These are phyloP conservation scores for Trichosanthes truncata DNA, from an alignment of 306 rosid genomes.

Conservation along the genomic window DNA sequence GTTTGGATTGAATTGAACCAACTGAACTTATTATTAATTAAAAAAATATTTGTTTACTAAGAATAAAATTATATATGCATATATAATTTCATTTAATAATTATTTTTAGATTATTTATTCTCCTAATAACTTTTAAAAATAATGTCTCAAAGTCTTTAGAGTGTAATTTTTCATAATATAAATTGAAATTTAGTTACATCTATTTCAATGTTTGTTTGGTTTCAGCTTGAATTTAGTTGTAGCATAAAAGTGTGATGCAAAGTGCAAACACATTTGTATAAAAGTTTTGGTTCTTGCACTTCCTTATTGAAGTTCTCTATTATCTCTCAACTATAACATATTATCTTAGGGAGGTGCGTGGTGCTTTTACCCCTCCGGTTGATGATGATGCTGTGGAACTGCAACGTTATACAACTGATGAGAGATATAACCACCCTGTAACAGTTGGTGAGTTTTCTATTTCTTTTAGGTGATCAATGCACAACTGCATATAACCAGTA, in stretches of 20 bases:
- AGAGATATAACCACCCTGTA: constrained; percentile 24
- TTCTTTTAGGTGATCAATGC: constrained; percentile 34
- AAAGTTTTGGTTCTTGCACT: not conserved
- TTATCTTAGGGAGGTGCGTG: constrained; percentile 40
- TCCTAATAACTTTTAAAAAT: not conserved
- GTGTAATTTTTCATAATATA: not conserved
- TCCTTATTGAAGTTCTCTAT: not conserved
- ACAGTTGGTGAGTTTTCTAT: constrained; percentile 27
- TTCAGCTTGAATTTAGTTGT: not conserved
- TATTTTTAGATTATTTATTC: not conserved
- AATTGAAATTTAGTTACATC: not conserved
- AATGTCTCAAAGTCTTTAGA: not conserved
- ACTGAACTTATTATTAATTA: not conserved
- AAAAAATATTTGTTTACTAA: not conserved
- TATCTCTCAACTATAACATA: constrained; percentile 5
- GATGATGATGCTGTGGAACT: constrained; percentile 21
- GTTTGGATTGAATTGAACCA: not conserved
- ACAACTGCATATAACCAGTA: not conserved
- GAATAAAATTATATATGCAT: not conserved
- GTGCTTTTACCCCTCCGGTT: constrained; percentile 21
- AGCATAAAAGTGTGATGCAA: not conserved
- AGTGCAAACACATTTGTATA: not conserved
- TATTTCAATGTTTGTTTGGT: not conserved
- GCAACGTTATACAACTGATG: constrained; percentile 19
- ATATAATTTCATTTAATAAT: not conserved